These are phyloP conservation scores for Alternaria conjuncta DNA, from an alignment of 2,329 filamentous ascomycete genomes.

Conservation along the genomic window DNA sequence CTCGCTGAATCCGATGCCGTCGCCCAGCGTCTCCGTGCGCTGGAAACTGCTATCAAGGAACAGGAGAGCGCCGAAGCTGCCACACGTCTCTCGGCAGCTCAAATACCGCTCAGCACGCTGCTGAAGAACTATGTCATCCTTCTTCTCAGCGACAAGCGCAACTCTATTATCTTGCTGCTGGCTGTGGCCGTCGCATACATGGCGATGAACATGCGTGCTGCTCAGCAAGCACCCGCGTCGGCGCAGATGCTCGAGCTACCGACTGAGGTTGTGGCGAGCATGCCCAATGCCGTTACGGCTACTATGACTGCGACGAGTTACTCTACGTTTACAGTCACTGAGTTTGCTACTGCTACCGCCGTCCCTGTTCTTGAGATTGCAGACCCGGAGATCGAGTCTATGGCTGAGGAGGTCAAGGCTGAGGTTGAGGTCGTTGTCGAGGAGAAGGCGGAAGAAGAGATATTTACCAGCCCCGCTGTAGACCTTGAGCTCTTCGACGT, in stretches of 20 bases:
- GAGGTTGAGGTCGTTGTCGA: background rate
- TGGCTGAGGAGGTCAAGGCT: background rate
- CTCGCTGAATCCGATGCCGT: constrained; percentile 35
- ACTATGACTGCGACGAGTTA: constrained; percentile 35
- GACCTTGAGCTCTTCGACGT: background rate
- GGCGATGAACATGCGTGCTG: constrained; percentile 30
- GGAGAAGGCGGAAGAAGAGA: background rate
- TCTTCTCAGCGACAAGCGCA: constrained; percentile 60
- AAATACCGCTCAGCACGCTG: constrained; percentile 60
- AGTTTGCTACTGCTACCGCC: constrained; percentile 17
- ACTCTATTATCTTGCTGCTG: constrained; percentile 58
- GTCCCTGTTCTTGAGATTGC: background rate
- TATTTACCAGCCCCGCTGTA: background rate
- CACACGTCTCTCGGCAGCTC: constrained; percentile 24
- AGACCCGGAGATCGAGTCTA: background rate
- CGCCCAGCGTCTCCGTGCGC: constrained; percentile 36
- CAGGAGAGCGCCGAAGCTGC: constrained; percentile 17
- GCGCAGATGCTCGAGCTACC: background rate
- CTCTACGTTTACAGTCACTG: constrained; percentile 36
- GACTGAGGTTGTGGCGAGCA: background rate
- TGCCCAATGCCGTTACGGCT: constrained; percentile 24
- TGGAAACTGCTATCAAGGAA: constrained; percentile 38
- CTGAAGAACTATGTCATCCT: constrained; percentile 61
- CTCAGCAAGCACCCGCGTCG: constrained; percentile 8
- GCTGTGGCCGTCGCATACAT: constrained; percentile 53